A percentile compares a stretch with the other conserved stretches of the same genome.
Conservation (phyloP, 1,139 yeast genomes). For the Debaryomyces robertsiae region DNA sequence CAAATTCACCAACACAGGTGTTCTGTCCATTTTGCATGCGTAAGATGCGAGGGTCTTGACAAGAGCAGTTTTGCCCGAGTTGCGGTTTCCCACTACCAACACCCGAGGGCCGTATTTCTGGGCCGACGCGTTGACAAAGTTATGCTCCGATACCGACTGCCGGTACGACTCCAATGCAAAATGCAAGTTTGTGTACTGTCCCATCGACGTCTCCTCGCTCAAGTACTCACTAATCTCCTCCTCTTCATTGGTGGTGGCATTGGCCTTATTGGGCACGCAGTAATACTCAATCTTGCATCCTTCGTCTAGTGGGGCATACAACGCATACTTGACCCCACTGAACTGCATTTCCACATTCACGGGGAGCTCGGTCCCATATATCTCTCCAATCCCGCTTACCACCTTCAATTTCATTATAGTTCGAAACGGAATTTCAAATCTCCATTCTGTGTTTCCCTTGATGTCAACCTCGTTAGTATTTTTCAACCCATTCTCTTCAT, state of each 20-base stretch:
- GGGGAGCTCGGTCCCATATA: constrained; percentile 92
- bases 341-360: constrained; percentile 63
- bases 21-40: constrained; percentile 68
- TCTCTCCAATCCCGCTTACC: constrained; percentile 74
- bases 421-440: constrained; percentile 71
- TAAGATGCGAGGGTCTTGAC: constrained; percentile 72
- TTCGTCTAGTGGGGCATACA: constrained; percentile 56
- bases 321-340: constrained; percentile 59
- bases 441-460: constrained; percentile 71
- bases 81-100: constrained; percentile 70
- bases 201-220: constrained; percentile 72
- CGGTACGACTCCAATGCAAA: constrained; percentile 72
- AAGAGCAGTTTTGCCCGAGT: constrained; percentile 78
- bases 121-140: constrained; percentile 20
- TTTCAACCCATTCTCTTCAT: constrained; percentile 11
- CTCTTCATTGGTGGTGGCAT: constrained; percentile 34
- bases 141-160: constrained; percentile 33
- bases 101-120: constrained; percentile 60
- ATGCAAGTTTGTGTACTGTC: constrained; percentile 66
- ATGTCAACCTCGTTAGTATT: constrained; percentile 26
- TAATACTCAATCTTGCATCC: constrained; percentile 56
- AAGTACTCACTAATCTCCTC: constrained; percentile 56
- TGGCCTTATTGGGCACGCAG: constrained; percentile 52
- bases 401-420: constrained; percentile 59
- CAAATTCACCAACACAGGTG: constrained; percentile 74